Percentiles rank a stretch among this genome's conserved stretches.
Conservation (phyloP, 2,329 filamentous ascomycete species). For the Tolypocladium inflatum region DNA sequence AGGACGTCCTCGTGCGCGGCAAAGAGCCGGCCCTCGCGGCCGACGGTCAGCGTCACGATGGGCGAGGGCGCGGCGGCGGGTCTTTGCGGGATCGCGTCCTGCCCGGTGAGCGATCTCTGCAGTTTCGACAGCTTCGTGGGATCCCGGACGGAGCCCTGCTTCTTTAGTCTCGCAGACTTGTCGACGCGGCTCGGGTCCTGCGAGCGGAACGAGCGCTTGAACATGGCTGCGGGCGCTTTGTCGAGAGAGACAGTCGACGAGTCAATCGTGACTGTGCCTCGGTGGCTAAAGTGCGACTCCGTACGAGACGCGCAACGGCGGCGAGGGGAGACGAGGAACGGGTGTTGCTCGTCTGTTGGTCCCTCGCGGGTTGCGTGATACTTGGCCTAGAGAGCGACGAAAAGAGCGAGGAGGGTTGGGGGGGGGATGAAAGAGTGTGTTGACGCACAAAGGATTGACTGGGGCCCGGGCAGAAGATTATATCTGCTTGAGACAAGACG, state of each 20-base stretch:
- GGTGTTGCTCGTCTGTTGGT: slow-evolving; percentile 1
- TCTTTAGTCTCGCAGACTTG: slow-evolving; percentile 79
- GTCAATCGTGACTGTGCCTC: neutral
- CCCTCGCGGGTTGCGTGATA: neutral
- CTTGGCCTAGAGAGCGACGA: slow-evolving; percentile 41
- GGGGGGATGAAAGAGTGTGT: slow-evolving; percentile 22
- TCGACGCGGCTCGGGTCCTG: slow-evolving; percentile 67
- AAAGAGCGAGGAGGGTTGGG: slow-evolving; percentile 34
- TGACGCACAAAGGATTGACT: slow-evolving; percentile 34
- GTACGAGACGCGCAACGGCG: neutral
- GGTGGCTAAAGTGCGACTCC: slow-evolving; percentile 13
- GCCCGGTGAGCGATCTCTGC: slow-evolving; percentile 68
- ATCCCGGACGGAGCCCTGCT: slow-evolving; percentile 49
- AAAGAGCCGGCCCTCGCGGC: slow-evolving; percentile 78
- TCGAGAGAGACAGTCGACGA: neutral
- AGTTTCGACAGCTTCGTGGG: slow-evolving; percentile 73
- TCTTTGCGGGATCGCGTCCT: slow-evolving; percentile 15
- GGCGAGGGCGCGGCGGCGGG: slow-evolving; percentile 41
- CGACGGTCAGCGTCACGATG: slow-evolving; percentile 81
- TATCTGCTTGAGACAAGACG: slow-evolving; percentile 35
- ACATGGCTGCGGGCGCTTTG: slow-evolving; percentile 52
- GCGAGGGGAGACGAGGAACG: slow-evolving; percentile 2
- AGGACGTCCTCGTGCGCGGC: slow-evolving; percentile 92
- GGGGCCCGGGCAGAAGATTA: slow-evolving; percentile 45
- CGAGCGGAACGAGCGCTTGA: slow-evolving; percentile 82